These are phyloP conservation scores for Ceratocystis destructans DNA, from an alignment of 2,329 filamentous ascomycete species.

Conservation along the genomic window DNA sequence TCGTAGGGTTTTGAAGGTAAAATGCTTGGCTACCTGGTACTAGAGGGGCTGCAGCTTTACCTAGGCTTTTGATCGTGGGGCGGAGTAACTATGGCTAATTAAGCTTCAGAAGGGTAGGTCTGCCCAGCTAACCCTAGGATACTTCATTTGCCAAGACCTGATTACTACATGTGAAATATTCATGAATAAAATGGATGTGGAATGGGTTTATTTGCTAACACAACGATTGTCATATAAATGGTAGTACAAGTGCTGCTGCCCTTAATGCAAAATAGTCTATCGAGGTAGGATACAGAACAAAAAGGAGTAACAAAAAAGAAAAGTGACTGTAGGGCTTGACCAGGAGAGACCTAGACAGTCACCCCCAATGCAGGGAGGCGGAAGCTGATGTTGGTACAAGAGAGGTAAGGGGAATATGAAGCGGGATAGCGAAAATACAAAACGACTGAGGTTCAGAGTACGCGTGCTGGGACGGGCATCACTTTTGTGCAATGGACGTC, in stretches of 20 bases:
- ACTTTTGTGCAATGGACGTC: neutral
- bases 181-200: too few species aligned
- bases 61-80: conserved; percentile 11
- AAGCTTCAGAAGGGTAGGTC: neutral
- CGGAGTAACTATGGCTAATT: conserved; percentile 13
- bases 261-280: neutral
- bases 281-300: neutral
- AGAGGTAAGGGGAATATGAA: neutral
- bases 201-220: neutral
- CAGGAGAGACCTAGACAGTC: neutral
- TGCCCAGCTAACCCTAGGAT: neutral
- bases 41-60: neutral
- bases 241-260: neutral
- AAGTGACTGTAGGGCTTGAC: neutral
- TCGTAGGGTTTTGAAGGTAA: neutral
- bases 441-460: neutral
- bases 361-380: neutral
- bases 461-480: neutral
- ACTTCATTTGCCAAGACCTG: neutral
- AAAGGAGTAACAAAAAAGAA: neutral
- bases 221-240: neutral
- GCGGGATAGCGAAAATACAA: neutral
- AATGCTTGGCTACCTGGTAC: neutral
- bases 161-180: neutral
- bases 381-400: conserved; percentile 8